Percentiles rank a stretch among this genome's conserved stretches.
phyloP scores from a whole-genome alignment of 768 basidiomycete species.

The Lentinula boryana region DNA sequence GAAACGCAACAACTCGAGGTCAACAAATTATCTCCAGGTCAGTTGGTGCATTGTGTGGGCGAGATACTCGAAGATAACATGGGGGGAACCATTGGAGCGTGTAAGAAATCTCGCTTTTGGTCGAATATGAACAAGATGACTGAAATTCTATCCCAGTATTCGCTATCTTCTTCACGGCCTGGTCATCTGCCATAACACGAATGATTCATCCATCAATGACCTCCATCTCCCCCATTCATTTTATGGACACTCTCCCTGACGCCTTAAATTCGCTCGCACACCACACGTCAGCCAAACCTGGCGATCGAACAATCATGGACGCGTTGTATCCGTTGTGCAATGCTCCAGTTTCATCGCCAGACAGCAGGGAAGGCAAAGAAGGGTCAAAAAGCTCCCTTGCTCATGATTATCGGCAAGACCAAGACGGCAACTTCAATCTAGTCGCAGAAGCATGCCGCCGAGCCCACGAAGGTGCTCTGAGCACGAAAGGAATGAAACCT shows the following conservation, averaged over 20 bases:
- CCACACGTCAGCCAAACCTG: slow-evolving; percentile 46
- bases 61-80: slow-evolving; percentile 43
- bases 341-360: slow-evolving; percentile 12
- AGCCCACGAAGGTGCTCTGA: slow-evolving; percentile 37
- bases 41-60: slow-evolving; percentile 25
- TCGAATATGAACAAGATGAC: background rate
- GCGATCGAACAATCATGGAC: slow-evolving; percentile 54
- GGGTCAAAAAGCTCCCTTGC: no score
- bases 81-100: slow-evolving; percentile 52
- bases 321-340: slow-evolving; percentile 42
- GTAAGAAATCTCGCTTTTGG: slow-evolving; percentile 20
- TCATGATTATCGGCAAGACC: background rate
- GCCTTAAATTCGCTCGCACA: slow-evolving; percentile 25
- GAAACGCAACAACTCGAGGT: slow-evolving; percentile 20
- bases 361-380: background rate
- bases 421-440: slow-evolving; percentile 11
- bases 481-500: slow-evolving; percentile 40
- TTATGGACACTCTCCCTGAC: slow-evolving; percentile 12
- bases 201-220: background rate
- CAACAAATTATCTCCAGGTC: slow-evolving; percentile 8
- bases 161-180: slow-evolving; percentile 35
- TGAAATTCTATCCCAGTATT: slow-evolving; percentile 25
- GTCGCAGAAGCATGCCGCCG: slow-evolving; percentile 25
- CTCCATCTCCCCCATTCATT: background rate
- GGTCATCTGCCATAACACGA: slow-evolving; percentile 18